Conservation (phyloP, 2,329 filamentous ascomycete species). For the Pyrenochaeta sp. region DNA sequence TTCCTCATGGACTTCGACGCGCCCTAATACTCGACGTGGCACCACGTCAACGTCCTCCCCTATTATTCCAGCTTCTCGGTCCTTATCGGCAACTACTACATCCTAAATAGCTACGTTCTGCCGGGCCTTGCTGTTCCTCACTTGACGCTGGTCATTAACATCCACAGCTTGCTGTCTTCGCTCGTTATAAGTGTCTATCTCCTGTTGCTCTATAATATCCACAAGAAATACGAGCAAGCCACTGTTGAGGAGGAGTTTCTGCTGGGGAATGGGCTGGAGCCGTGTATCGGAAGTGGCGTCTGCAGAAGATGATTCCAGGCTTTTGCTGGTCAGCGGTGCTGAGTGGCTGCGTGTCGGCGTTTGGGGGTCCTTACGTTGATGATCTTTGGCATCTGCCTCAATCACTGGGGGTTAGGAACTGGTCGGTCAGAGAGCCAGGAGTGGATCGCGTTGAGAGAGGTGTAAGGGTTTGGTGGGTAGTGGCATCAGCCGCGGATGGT, state of each 20-base stretch:
- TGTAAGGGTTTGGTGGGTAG: not conserved
- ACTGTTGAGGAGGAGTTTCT: not conserved
- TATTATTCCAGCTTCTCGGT: not conserved
- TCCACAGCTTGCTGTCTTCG: not conserved
- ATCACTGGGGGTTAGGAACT: not conserved
- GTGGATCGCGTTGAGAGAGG: not conserved
- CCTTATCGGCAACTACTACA: not conserved
- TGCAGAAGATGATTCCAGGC: not conserved
- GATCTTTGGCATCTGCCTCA: not conserved
- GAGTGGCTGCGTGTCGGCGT: not conserved
- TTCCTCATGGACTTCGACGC: too few species aligned
- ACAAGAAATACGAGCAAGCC: not conserved
- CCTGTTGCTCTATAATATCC: not conserved
- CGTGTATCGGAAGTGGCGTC: not conserved
- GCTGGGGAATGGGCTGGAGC: not conserved
- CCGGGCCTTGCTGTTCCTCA: not conserved
- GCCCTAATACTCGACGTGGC: too few species aligned
- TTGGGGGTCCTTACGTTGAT: not conserved
- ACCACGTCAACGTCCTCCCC: too few species aligned
- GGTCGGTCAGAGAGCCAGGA: not conserved
- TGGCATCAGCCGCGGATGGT: not conserved
- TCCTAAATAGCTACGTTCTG: not conserved
- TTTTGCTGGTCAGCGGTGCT: not conserved
- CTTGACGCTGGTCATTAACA: not conserved
- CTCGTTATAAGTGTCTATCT: not conserved